These are phyloP conservation scores for Buddleja alternifolia DNA, from an alignment of 257 asterid species.

Conservation along the genomic window DNA sequence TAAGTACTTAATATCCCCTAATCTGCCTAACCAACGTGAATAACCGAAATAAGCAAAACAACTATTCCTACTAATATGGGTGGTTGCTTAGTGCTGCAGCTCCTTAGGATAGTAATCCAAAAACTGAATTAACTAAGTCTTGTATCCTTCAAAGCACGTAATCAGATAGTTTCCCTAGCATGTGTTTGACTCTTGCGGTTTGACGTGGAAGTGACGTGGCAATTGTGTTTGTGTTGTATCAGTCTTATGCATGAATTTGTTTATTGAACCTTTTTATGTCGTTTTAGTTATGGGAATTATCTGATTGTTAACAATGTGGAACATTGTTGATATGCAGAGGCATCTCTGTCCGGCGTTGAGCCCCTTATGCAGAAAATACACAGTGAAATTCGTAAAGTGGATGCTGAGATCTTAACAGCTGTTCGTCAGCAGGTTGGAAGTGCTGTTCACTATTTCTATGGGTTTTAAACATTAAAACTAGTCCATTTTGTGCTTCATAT, in stretches of 20 bases:
- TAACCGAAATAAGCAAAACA: too few relatives aligned
- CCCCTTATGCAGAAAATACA: constrained; percentile 95
- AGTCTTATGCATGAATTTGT: not conserved
- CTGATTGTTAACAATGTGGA: constrained; percentile 15
- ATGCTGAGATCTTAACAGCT: constrained; percentile 82
- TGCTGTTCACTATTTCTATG: constrained; percentile 13
- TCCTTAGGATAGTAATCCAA: too few relatives aligned
- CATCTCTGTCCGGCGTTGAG: constrained; percentile 76
- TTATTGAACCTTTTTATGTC: not conserved
- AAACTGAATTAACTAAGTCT: too few relatives aligned
- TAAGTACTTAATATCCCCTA: too few relatives aligned
- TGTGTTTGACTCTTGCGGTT: too few relatives aligned
- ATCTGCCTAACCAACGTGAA: too few relatives aligned
- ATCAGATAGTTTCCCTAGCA: too few relatives aligned
- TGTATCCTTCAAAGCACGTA: too few relatives aligned
- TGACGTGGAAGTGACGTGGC: too few relatives aligned
- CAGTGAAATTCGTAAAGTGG: constrained; percentile 81
- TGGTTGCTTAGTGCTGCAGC: too few relatives aligned
- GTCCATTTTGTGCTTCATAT: not conserved
- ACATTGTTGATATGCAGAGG: constrained; percentile 48
- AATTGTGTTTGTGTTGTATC: too few relatives aligned
- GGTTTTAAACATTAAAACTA: not conserved
- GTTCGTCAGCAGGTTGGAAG: constrained; percentile 91
- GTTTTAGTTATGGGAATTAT: not conserved
- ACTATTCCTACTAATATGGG: too few relatives aligned